phyloP scores from a whole-genome alignment of 1,284 basidiomycete species.

The Malassezia psittaci region DNA sequence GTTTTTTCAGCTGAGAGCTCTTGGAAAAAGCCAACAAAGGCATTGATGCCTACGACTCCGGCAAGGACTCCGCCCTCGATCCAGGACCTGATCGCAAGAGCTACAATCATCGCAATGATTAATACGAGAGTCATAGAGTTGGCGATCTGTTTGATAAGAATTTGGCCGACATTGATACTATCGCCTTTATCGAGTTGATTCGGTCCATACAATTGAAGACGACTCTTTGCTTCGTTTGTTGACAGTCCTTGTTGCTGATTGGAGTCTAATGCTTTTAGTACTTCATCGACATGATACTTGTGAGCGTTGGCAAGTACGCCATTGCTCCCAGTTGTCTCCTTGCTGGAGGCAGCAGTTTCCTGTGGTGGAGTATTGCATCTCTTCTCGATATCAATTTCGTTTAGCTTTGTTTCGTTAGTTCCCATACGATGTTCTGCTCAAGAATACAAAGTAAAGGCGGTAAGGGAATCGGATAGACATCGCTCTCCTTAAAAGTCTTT shows the following conservation, averaged over 20 bases:
- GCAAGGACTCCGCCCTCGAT: slow-evolving; percentile 60
- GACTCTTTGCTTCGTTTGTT: slow-evolving; percentile 23
- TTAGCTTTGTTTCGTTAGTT: not conserved
- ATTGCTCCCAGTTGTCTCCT: not conserved
- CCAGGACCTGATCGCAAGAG: slow-evolving; percentile 55
- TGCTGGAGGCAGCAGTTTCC: not conserved
- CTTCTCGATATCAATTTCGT: not conserved
- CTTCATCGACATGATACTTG: slow-evolving; percentile 1
- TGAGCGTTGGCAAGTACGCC: slow-evolving; percentile 3
- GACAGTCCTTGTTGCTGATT: slow-evolving; percentile 22
- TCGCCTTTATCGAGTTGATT: slow-evolving; percentile 42
- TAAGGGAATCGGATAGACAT: too few relatives aligned
- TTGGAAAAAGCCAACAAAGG: slow-evolving; percentile 53
- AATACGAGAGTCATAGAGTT: slow-evolving; percentile 48
- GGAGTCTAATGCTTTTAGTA: slow-evolving; percentile 3
- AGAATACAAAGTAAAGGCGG: too few relatives aligned
- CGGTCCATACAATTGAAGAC: slow-evolving; percentile 30
- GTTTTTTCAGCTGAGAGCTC: slow-evolving; percentile 57
- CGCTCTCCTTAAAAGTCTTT: too few relatives aligned
- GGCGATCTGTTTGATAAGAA: slow-evolving; percentile 41
- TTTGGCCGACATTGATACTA: slow-evolving; percentile 31
- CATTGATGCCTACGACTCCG: slow-evolving; percentile 55
- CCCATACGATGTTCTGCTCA: too few relatives aligned
- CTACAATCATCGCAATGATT: slow-evolving; percentile 58
- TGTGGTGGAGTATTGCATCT: not conserved